These are phyloP conservation scores for Rhododendron ovatum DNA, from an alignment of 148 eudicot genomes.

Conservation along the genomic window DNA sequence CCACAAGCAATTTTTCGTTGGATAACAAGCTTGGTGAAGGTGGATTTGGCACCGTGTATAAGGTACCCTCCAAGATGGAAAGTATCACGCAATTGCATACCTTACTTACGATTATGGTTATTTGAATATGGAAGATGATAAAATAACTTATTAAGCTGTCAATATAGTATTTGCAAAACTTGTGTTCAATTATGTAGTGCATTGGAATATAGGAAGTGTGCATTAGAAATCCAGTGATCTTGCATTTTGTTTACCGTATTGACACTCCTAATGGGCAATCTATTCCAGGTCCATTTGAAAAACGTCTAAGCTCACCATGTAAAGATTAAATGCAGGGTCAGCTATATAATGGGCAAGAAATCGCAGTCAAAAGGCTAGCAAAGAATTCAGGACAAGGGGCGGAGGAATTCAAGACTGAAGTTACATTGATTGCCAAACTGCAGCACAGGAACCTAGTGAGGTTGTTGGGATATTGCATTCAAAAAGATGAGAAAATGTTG, in stretches of 20 bases:
- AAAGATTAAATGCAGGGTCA: conserved; percentile 22
- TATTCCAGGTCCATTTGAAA: background rate
- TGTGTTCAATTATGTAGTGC: background rate
- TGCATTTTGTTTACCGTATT: background rate
- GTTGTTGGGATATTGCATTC: background rate
- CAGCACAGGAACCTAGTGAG: background rate
- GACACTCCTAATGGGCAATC: background rate
- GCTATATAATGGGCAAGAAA: conserved; percentile 34
- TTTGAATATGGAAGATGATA: background rate
- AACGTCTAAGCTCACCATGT: background rate
- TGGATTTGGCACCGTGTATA: conserved; percentile 29
- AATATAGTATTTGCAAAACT: background rate
- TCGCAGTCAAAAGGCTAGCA: conserved; percentile 53
- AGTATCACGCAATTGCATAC: background rate
- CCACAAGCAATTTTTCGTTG: conserved; percentile 14
- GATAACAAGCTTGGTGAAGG: conserved; percentile 24
- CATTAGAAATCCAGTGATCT: background rate
- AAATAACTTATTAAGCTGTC: background rate
- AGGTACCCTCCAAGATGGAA: conserved; percentile 11
- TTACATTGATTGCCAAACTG: background rate
- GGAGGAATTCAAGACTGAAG: conserved; percentile 39
- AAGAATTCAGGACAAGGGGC: conserved; percentile 52
- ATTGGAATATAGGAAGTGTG: background rate
- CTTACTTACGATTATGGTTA: background rate
- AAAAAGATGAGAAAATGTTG: background rate